Conservation (phyloP, 192 early-diverging fungal species). For the Physocladia obscura region DNA sequence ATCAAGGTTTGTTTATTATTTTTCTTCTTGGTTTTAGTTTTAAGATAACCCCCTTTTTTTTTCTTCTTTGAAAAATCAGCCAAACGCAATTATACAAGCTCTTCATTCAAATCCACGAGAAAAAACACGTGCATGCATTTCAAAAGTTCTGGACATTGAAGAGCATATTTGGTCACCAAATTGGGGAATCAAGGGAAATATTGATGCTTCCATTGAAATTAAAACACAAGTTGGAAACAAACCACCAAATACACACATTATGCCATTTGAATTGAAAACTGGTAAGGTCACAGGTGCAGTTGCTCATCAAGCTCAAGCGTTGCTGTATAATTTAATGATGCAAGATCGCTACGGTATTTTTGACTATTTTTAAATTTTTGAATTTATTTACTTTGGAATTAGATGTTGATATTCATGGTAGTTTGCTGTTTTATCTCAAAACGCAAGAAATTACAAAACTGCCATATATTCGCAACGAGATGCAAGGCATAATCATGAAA, state of each 20-base stretch:
- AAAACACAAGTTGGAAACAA: conserved; percentile 25
- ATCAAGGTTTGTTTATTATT: neutral
- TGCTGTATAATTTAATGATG: conserved; percentile 82
- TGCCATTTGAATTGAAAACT: conserved; percentile 90
- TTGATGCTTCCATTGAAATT: conserved; percentile 61
- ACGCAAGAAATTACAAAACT: conserved; percentile 66
- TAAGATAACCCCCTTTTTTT: neutral
- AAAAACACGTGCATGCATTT: conserved; percentile 48
- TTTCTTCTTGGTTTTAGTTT: neutral
- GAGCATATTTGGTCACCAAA: conserved; percentile 89
- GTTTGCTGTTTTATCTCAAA: conserved; percentile 78
- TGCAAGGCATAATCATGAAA: conserved; percentile 68
- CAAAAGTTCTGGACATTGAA: conserved; percentile 81
- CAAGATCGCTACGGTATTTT: conserved; percentile 73
- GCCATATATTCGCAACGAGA: conserved; percentile 59
- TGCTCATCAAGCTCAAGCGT: conserved; percentile 78
- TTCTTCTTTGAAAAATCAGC: neutral
- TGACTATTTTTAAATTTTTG: conserved; percentile 11
- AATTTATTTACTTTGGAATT: no score
- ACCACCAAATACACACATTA: conserved; percentile 38
- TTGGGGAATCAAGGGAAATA: conserved; percentile 90
- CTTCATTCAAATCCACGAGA: conserved; percentile 15
- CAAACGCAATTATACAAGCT: conserved; percentile 7
- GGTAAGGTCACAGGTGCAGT: conserved; percentile 62
- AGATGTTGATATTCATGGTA: conserved; percentile 67